Conservation (phyloP, 345 rosid genomes). For the Sisymbrium altissimum region DNA sequence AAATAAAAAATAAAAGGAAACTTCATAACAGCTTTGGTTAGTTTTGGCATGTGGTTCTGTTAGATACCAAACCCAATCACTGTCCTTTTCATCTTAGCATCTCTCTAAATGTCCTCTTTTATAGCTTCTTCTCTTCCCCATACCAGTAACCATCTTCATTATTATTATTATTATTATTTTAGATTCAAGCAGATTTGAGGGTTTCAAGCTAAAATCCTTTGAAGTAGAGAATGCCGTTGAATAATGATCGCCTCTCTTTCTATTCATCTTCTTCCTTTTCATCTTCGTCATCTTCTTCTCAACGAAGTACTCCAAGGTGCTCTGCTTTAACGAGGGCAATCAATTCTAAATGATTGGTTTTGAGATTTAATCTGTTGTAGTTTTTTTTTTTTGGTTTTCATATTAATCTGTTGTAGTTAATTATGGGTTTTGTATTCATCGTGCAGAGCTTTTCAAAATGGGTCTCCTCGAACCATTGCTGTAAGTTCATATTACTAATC, state of each 20-base stretch:
- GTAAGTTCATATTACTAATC: slow-evolving; percentile 36
- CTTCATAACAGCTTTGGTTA: slow-evolving; percentile 13
- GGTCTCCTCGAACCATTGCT: slow-evolving; percentile 22
- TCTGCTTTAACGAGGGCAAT: neutral
- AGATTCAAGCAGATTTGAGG: neutral
- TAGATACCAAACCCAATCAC: slow-evolving; percentile 36
- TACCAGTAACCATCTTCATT: neutral
- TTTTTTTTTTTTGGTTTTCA: no score
- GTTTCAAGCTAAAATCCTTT: neutral
- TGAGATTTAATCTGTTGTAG: neutral
- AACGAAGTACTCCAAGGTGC: slow-evolving; percentile 38
- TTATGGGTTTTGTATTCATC: neutral
- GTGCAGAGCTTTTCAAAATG: slow-evolving; percentile 39
- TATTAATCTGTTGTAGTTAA: neutral
- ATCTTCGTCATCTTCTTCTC: slow-evolving; percentile 44
- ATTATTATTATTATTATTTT: neutral
- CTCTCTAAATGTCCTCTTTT: neutral
- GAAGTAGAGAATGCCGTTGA: slow-evolving; percentile 11
- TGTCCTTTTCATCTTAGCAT: slow-evolving; percentile 16
- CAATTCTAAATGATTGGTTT: neutral
- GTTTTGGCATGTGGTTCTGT: slow-evolving; percentile 27
- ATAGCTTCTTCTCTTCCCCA: neutral
- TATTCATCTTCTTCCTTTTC: slow-evolving; percentile 38
- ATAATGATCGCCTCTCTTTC: neutral
- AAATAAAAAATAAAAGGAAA: neutral